Evolutionary conservation across 352 stramenopile genomes (phyloP), one percentile per base, ranked within the genome.

Genomic region (Pelagophyceae sp.): DNA sequence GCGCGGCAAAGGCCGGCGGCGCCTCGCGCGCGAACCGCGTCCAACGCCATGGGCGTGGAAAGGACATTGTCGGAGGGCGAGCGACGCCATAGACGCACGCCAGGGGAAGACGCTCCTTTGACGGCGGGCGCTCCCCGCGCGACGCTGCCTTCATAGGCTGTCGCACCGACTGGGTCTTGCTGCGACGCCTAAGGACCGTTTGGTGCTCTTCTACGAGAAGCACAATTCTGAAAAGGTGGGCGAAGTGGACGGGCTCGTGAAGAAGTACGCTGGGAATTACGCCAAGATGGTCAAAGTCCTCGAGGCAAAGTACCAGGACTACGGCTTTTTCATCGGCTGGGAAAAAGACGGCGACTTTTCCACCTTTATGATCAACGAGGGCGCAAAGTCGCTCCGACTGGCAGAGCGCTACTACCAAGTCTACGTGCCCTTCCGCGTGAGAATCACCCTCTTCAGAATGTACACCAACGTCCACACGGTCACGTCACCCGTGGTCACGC

Each of bases 181-280:
- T 23, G 38, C 81, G 0, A 85, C 82, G 37, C 87, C 87, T 32
- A 83, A 83, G 69, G 87, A 89, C 74, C 82, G 87, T 38, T 83
- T 97, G 32, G 63, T 89, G 0, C 82, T 74, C 27, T 96, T 96
- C 67, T 97, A 96, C 78, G 84, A 92, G 76, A 89, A 90, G 33
- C 89, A 96, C 76, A 91, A 94, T 76, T 89, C 90, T 0, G 86
- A 89, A 32, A 96, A 96, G 65, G 81, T 91, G 1, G 75, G 76
- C 0, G 90, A 96, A 19, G 91, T 96, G 0, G 45, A 76, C 33
- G 69, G 79, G 17, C 88, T 90, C 29, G 78, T 91, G 37, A 69
- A 80, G 33, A 91, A 90, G 69, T 87, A 91, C 76, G 89, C 89
- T 72, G 87, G 87, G 20, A 85, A 91, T 78, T 91, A 91, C 77